Evolutionary conservation across 2,329 filamentous ascomycete species (phyloP).

Genomic region (Grosmannia huntii): DNA sequence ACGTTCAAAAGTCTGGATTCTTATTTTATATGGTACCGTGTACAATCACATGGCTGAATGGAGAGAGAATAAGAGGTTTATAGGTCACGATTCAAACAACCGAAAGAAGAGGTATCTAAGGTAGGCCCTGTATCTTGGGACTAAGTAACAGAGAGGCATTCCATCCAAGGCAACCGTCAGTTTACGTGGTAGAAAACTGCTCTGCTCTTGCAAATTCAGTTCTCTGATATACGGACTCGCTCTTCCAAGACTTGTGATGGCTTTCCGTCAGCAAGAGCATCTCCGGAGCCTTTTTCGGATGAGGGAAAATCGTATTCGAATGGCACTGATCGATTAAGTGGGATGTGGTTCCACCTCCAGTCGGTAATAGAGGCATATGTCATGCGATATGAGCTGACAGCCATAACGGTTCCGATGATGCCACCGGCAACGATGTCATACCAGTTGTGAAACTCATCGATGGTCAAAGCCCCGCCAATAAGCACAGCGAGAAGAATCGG

Average conservation of each 20-base stretch:
- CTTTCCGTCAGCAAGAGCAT: background rate
- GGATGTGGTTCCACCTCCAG: conserved; percentile 55
- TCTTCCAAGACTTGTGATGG: background rate
- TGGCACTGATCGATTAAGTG: conserved; percentile 30
- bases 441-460: conserved; percentile 65
- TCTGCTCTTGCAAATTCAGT: background rate
- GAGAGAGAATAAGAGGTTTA: too few species aligned
- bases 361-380: conserved; percentile 58
- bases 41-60: too few species aligned
- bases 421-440: conserved; percentile 57
- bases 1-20: too few species aligned
- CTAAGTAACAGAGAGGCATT: too few species aligned
- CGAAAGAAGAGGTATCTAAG: too few species aligned
- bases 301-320: conserved; percentile 15
- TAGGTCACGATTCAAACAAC: too few species aligned
- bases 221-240: background rate
- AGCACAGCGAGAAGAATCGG: conserved; percentile 55
- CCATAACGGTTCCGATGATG: conserved; percentile 48
- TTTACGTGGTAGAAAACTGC: background rate
- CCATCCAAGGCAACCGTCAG: too few species aligned
- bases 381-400: conserved; percentile 51
- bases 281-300: background rate
- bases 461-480: conserved; percentile 57
- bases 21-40: too few species aligned
- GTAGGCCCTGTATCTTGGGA: too few species aligned